A percentile compares a stretch with the other conserved stretches of the same genome.
Conservation (phyloP, 2,329 filamentous ascomycete genomes). For the Tolypocladium endophyticum region DNA sequence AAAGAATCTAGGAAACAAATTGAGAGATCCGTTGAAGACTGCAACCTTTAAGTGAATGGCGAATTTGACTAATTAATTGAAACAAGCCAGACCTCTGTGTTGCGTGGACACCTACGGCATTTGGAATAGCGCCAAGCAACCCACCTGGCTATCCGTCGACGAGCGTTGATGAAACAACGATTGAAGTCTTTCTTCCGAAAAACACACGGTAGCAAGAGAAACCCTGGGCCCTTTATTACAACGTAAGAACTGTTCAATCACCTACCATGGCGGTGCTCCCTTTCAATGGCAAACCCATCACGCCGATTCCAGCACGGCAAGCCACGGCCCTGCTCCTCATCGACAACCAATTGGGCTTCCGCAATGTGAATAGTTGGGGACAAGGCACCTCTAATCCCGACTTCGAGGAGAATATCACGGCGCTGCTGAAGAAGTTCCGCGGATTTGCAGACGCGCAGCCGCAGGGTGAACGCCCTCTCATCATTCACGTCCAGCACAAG, state of each 20-base stretch:
- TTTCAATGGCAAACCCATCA: background rate
- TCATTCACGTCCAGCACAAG: slow-evolving; percentile 7
- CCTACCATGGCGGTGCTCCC: background rate
- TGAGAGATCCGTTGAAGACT: background rate
- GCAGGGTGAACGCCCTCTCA: background rate
- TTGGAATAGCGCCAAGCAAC: background rate
- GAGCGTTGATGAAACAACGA: background rate
- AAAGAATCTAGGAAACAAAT: too few species aligned
- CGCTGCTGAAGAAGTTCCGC: slow-evolving; percentile 2
- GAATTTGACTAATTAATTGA: background rate
- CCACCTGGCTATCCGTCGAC: background rate
- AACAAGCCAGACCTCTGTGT: background rate
- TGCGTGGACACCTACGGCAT: background rate
- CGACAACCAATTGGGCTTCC: background rate
- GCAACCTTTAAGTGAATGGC: background rate
- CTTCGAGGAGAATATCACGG: slow-evolving; percentile 3
- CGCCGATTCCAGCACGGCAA: background rate
- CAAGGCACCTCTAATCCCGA: background rate
- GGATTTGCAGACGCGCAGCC: background rate
- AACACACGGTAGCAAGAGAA: background rate
- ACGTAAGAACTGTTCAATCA: background rate
- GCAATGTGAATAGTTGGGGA: background rate
- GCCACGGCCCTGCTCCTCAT: background rate
- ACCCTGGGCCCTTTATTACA: too few species aligned
- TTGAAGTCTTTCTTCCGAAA: background rate